phyloP scores from a whole-genome alignment of 208 protist genomes.

The Crithidia brevicula region DNA sequence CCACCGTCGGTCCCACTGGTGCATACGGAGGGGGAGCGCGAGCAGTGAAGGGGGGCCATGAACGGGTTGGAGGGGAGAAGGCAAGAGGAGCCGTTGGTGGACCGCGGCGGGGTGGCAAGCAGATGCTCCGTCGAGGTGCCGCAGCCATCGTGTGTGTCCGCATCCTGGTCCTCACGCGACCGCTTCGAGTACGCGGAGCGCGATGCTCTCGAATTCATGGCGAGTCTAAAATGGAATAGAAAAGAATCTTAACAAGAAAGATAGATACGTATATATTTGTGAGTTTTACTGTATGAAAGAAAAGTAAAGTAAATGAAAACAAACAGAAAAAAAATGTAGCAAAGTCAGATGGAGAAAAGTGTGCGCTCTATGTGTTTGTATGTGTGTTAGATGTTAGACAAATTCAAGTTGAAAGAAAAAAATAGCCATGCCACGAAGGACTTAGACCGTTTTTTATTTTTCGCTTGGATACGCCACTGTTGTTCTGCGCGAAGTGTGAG shows the following conservation, averaged over 20 bases:
- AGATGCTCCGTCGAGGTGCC: slow-evolving; percentile 23
- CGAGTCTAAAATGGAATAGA: slow-evolving; percentile 5
- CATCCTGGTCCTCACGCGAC: slow-evolving; percentile 13
- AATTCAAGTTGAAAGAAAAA: too few species aligned
- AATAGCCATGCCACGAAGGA: too few species aligned
- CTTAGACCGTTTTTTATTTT: too few species aligned
- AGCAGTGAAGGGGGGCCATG: slow-evolving; percentile 26
- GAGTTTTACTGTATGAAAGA: neutral
- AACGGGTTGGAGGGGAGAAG: slow-evolving; percentile 37
- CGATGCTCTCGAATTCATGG: neutral
- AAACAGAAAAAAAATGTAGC: neutral
- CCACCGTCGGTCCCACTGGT: slow-evolving; percentile 45
- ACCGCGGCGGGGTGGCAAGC: slow-evolving; percentile 31
- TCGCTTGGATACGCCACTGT: too few species aligned
- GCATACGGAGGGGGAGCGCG: slow-evolving; percentile 38
- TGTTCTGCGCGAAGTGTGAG: too few species aligned
- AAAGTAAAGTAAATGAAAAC: neutral
- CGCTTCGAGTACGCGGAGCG: slow-evolving; percentile 17
- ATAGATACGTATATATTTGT: neutral
- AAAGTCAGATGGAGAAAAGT: slow-evolving; percentile 1
- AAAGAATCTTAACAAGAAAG: neutral
- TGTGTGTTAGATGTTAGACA: too few species aligned
- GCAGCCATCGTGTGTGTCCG: neutral
- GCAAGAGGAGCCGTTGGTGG: slow-evolving; percentile 13
- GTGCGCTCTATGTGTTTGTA: too few species aligned